Evolutionary conservation across 495 filamentous ascomycete species (phyloP).

Genomic region (Penicillium samsonianum): DNA sequence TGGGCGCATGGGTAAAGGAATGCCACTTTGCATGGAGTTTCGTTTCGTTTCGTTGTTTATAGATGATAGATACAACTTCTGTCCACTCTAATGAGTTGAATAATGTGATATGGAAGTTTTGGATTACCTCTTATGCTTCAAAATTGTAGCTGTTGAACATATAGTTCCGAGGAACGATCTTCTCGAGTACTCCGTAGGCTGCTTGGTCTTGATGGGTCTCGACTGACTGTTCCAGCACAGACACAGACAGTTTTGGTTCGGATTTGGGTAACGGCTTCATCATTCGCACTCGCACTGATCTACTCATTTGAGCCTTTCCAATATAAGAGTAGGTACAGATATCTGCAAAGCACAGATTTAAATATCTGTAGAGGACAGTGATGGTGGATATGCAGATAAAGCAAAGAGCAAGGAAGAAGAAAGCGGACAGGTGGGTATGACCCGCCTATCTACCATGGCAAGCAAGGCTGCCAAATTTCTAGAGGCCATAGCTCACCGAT

Average conservation of each 20-base stretch:
- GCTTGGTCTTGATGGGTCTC: background rate
- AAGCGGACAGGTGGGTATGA: background rate
- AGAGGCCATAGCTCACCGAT: background rate
- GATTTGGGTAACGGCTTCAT: background rate
- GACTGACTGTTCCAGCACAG: background rate
- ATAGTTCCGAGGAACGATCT: background rate
- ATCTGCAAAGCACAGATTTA: background rate
- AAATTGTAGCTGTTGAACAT: background rate
- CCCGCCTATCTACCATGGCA: background rate
- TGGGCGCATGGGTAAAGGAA: slow-evolving; percentile 16
- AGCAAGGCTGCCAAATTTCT: background rate
- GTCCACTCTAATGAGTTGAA: slow-evolving; percentile 20
- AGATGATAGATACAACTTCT: slow-evolving; percentile 29
- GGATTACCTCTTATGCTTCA: background rate
- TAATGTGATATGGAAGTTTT: slow-evolving; percentile 27
- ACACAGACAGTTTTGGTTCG: background rate
- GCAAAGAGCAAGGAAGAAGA: no score
- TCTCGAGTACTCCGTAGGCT: background rate
- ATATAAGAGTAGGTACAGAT: background rate
- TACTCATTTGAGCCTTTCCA: background rate
- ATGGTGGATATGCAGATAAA: background rate
- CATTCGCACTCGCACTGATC: background rate
- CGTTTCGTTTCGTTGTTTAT: slow-evolving; percentile 28
- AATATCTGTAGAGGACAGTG: background rate
- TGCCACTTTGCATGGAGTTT: slow-evolving; percentile 25